Conservation (phyloP, 257 asterid genomes). For the Solanum chaucha region DNA sequence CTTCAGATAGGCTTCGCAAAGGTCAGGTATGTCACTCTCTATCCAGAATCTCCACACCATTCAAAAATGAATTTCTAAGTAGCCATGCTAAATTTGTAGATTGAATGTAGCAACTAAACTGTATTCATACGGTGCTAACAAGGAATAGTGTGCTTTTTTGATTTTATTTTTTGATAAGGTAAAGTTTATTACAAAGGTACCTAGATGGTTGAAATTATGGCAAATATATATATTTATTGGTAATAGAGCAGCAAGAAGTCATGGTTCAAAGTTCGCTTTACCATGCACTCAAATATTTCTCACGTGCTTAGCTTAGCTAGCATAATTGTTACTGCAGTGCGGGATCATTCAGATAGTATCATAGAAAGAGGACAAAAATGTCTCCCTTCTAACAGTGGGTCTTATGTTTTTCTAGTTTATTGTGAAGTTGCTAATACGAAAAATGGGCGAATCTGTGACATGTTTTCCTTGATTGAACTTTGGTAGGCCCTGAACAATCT, state of each 20-base stretch:
- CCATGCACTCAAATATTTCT: neutral
- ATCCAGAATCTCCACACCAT: neutral
- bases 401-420: neutral
- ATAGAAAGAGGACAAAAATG: neutral
- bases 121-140: neutral
- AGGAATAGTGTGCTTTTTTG: neutral
- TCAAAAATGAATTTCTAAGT: neutral
- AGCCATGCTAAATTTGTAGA: neutral
- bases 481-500: slow-evolving; percentile 90
- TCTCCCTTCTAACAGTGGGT: neutral
- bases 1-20: slow-evolving; percentile 96
- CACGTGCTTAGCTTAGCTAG: neutral
- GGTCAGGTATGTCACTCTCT: slow-evolving; percentile 66
- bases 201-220: neutral
- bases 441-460: neutral
- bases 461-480: neutral
- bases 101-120: neutral
- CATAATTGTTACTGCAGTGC: neutral
- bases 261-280: neutral
- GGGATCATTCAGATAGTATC: neutral
- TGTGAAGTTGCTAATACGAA: neutral
- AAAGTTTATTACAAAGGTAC: neutral
- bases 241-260: neutral
- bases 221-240: neutral
- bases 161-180: neutral